A percentile compares a stretch with the other conserved stretches of the same genome.
Conservation (phyloP, 768 basidiomycete species). For the Gymnopilus junonius region DNA sequence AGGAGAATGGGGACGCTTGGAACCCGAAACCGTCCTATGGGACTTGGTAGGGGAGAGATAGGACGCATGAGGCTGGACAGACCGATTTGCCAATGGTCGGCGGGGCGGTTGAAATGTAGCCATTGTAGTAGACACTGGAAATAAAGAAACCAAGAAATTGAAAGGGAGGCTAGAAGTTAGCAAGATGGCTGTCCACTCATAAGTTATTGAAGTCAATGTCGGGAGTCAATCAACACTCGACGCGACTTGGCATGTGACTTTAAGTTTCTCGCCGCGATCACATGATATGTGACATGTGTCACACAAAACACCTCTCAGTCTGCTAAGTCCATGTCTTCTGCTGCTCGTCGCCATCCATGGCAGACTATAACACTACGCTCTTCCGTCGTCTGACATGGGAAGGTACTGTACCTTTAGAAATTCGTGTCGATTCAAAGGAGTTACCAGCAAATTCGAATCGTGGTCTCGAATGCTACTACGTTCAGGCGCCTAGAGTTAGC, state of each 20-base stretch:
- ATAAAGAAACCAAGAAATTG: constrained; percentile 21
- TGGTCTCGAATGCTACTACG: constrained; percentile 86
- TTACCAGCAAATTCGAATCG: constrained; percentile 90
- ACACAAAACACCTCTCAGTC: constrained; percentile 4
- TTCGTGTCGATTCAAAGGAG: constrained; percentile 88
- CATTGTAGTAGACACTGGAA: constrained; percentile 15
- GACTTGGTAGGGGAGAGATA: constrained; percentile 21
- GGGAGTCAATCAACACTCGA: constrained; percentile 13
- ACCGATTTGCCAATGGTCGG: constrained; percentile 24
- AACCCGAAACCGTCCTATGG: constrained; percentile 21
- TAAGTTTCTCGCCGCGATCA: constrained; percentile 26
- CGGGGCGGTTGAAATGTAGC: constrained; percentile 18
- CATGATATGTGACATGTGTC: constrained; percentile 24
- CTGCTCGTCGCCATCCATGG: constrained; percentile 32
- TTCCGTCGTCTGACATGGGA: constrained; percentile 93
- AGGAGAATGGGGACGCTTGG: constrained; percentile 35
- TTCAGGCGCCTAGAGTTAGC: constrained; percentile 89
- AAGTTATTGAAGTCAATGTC: constrained; percentile 3
- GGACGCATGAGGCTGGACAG: constrained; percentile 15
- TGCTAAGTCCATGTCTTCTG: constrained; percentile 48
- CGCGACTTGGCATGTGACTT: constrained; percentile 27
- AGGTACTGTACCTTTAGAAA: constrained; percentile 86
- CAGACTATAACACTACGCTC: constrained; percentile 69
- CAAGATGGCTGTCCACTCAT: not conserved
- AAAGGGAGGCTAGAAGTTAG: not conserved